Percentiles rank a stretch among this genome's conserved stretches.
phyloP scores from a whole-genome alignment of 805 yeast genomes.

The Candida dendrica region DNA sequence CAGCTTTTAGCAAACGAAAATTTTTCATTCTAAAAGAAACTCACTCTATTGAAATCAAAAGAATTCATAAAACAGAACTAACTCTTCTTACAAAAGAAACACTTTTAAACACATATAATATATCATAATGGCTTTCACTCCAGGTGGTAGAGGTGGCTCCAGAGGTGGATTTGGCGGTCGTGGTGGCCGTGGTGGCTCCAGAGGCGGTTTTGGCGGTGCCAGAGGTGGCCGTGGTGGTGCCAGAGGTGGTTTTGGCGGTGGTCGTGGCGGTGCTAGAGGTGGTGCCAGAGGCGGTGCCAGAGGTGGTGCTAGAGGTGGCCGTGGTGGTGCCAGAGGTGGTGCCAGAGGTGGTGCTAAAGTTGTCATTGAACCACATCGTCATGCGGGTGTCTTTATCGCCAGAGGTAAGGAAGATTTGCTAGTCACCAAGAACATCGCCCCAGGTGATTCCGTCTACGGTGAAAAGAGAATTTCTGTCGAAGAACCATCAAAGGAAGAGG shows the following conservation, averaged over 20 bases:
- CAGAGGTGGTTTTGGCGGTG: slow-evolving; percentile 43
- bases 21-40: no score
- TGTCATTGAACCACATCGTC: slow-evolving; percentile 97
- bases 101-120: slow-evolving; percentile 4
- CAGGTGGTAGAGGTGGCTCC: slow-evolving; percentile 57
- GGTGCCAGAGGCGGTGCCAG: slow-evolving; percentile 52
- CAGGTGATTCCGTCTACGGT: slow-evolving; percentile 98
- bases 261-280: slow-evolving; percentile 37
- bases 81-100: neutral
- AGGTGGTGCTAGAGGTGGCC: slow-evolving; percentile 49
- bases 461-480: slow-evolving; percentile 94
- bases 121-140: slow-evolving; percentile 66
- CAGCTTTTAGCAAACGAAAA: no score
- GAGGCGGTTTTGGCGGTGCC: slow-evolving; percentile 35
- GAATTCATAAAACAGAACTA: neutral
- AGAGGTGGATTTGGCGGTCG: slow-evolving; percentile 35
- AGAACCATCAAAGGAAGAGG: slow-evolving; percentile 85
- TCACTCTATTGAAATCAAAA: no score
- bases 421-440: slow-evolving; percentile 94
- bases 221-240: slow-evolving; percentile 37
- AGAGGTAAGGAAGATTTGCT: slow-evolving; percentile 98
- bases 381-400: slow-evolving; percentile 97
- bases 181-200: slow-evolving; percentile 43
- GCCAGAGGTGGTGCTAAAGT: slow-evolving; percentile 92
- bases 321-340: slow-evolving; percentile 75